These are phyloP conservation scores for Xerocomellus amylosporus DNA, from an alignment of 768 basidiomycete genomes.

Conservation along the genomic window DNA sequence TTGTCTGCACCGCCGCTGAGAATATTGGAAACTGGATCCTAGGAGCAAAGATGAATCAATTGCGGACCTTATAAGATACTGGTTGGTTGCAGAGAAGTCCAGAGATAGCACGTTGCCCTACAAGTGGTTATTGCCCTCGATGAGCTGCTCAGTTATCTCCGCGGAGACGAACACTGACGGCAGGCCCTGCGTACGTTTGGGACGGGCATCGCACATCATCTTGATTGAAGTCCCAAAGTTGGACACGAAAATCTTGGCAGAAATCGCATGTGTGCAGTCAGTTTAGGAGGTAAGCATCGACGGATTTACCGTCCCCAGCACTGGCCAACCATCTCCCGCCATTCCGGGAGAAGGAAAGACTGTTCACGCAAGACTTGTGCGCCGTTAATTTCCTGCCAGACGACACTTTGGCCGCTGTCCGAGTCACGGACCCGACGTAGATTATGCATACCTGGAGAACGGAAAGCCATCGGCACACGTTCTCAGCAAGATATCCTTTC, in stretches of 20 bases:
- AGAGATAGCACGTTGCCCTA: conserved; percentile 72
- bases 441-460: conserved; percentile 32
- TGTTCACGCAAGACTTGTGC: conserved; percentile 66
- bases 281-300: conserved; percentile 5
- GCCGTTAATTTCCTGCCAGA: conserved; percentile 34
- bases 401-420: conserved; percentile 1
- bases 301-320: conserved; percentile 62
- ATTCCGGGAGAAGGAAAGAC: conserved; percentile 56
- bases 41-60: conserved; percentile 13
- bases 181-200: conserved; percentile 46
- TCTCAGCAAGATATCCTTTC: conserved; percentile 17
- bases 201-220: conserved; percentile 47
- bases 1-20: conserved; percentile 55
- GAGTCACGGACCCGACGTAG: background rate
- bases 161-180: conserved; percentile 28
- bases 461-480: conserved; percentile 30
- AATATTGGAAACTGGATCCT: conserved; percentile 6
- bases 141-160: conserved; percentile 22
- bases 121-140: conserved; percentile 13
- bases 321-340: conserved; percentile 63
- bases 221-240: conserved; percentile 67
- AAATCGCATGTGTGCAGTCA: conserved; percentile 10
- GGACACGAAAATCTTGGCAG: conserved; percentile 48
- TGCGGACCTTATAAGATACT: conserved; percentile 62
- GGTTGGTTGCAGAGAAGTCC: conserved; percentile 66